Conservation (phyloP, 2,329 filamentous ascomycete genomes). For the Pseudogymnoascus sp. region DNA sequence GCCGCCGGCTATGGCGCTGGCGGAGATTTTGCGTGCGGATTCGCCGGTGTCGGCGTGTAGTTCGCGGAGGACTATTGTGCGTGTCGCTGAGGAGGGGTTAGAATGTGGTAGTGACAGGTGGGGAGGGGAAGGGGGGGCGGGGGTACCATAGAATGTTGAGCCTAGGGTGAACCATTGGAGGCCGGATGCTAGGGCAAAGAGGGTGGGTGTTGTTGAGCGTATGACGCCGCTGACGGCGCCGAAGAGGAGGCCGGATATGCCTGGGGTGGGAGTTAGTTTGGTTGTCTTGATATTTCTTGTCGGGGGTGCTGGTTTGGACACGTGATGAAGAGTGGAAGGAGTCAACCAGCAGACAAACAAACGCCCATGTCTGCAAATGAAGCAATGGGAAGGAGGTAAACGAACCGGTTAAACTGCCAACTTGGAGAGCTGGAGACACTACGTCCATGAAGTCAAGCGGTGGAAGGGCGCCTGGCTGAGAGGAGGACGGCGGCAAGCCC, state of each 20-base stretch:
- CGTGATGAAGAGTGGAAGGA: not conserved
- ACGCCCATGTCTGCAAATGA: not conserved
- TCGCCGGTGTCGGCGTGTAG: slow-evolving; percentile 38
- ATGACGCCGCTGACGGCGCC: slow-evolving; percentile 66
- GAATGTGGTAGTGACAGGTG: not conserved
- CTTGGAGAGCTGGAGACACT: slow-evolving; percentile 44
- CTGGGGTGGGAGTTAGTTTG: slow-evolving; percentile 30
- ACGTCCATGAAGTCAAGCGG: slow-evolving; percentile 36
- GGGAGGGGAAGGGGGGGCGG: not conserved
- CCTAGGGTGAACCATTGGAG: slow-evolving; percentile 77
- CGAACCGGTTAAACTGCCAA: slow-evolving; percentile 52
- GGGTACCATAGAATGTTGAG: slow-evolving; percentile 64
- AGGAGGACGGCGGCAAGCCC: not conserved
- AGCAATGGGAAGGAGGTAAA: not conserved
- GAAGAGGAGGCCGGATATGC: slow-evolving; percentile 50
- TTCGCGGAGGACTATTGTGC: slow-evolving; percentile 37
- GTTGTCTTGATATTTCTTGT: not conserved
- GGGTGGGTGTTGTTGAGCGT: slow-evolving; percentile 53
- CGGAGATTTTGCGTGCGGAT: slow-evolving; percentile 51
- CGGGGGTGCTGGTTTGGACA: slow-evolving; percentile 14
- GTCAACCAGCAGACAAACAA: not conserved
- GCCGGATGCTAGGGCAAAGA: slow-evolving; percentile 65
- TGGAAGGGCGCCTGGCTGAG: slow-evolving; percentile 25
- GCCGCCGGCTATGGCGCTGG: slow-evolving; percentile 62
- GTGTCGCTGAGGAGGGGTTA: slow-evolving; percentile 31